Evolutionary conservation across 192 early-diverging fungal genomes (phyloP), one percentile per base, ranked within the genome.

Genomic region (Geranomyces michiganensis): DNA sequence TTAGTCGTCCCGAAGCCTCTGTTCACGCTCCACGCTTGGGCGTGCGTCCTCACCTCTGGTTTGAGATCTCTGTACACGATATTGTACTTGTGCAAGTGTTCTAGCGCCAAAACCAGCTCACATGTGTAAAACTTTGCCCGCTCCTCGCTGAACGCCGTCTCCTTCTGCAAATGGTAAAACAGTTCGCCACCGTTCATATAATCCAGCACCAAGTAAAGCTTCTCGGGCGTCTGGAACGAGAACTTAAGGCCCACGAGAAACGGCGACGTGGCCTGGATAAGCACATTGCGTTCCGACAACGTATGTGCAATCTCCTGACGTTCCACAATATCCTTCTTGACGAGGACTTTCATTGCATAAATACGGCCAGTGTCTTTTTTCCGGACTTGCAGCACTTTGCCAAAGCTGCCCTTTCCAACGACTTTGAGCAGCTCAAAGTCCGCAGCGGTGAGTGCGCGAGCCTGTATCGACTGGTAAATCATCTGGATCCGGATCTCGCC

Each of bases 201-300:
- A 61, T 93, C 91, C 70, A 90, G 80, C 0, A 93, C 90, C 26
- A 93, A 72, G 67, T 92, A 93, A 26, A 93, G 82, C 33, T 93
- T 89, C 24, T 88, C 82, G 0, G 85, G 76, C 0, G 89, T 92
- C 72, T 93, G 92, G 84, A 98, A 97, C 6, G 93, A 90, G 77
- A 93, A 95, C 76, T 95, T 94, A 58, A 98, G 83, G 24, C 91
- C 90, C 24, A 96, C 95, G 46, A 97, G 92, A 75, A 98, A 98
- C 26, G 96, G 95, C 65, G 94, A 87, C 24, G 79, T 72, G 0
- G 87, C 86, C 45, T 84, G 82, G 45, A 92, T 86, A 9, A 92
- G 77, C 27, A 92, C 90, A 75, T 91, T 92, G 31, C 90, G 85
- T 72, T 93, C 92, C 0, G 90, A 83, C 1, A 93, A 74, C 9